phyloP scores from a whole-genome alignment of 2,329 filamentous ascomycete genomes.

The Fusarium verticillioides region DNA sequence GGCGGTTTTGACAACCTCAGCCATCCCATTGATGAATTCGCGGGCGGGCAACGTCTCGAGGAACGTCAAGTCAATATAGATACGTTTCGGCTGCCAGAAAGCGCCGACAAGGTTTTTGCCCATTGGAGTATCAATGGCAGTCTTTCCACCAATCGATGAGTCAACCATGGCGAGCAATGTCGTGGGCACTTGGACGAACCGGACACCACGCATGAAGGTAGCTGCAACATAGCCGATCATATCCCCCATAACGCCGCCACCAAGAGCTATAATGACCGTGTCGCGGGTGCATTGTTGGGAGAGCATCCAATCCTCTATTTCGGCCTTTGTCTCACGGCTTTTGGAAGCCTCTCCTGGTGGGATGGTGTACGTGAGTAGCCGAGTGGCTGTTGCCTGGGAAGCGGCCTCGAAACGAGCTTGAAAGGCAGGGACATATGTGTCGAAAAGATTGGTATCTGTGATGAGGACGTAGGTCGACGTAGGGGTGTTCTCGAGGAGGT shows the following conservation, averaged over 20 bases:
- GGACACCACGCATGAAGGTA: slow-evolving; percentile 97
- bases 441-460: slow-evolving; percentile 91
- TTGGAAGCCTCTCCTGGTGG: slow-evolving; percentile 95
- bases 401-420: slow-evolving; percentile 54
- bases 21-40: slow-evolving; percentile 99
- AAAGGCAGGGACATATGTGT: slow-evolving; percentile 84
- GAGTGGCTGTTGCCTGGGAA: slow-evolving; percentile 54
- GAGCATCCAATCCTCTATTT: slow-evolving; percentile 98
- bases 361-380: slow-evolving; percentile 86
- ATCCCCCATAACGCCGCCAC: slow-evolving; percentile 96
- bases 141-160: slow-evolving; percentile 98
- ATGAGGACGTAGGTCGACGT: slow-evolving; percentile 96
- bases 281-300: slow-evolving; percentile 92
- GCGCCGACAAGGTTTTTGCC: slow-evolving; percentile 96
- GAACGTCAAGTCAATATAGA: slow-evolving; percentile 94
- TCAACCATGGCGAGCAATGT: slow-evolving; percentile 97
- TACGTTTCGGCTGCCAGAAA: slow-evolving; percentile 94
- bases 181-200: slow-evolving; percentile 96
- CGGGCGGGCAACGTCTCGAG: slow-evolving; percentile 88
- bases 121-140: slow-evolving; percentile 93
- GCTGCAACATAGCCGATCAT: slow-evolving; percentile 98
- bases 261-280: slow-evolving; percentile 92
- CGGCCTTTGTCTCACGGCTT: slow-evolving; percentile 89
- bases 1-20: slow-evolving; percentile 96
- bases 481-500: slow-evolving; percentile 79